Percentiles rank a stretch among this genome's conserved stretches.
phyloP scores from a whole-genome alignment of 176 grass and related monocot species.

The Zoysia pacifica region DNA sequence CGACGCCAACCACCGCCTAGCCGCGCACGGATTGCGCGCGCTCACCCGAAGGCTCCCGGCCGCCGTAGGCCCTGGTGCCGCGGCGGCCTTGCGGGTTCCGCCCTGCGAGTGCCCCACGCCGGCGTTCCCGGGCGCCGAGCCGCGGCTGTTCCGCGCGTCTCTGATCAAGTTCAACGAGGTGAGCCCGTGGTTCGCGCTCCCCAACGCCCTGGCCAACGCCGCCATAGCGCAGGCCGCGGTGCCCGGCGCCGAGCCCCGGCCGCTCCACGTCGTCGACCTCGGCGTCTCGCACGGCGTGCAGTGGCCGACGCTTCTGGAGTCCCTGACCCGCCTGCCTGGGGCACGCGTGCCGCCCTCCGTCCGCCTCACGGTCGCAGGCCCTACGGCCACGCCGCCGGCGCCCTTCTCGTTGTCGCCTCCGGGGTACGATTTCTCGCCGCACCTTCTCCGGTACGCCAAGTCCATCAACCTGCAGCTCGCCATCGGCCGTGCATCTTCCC shows the following conservation, averaged over 20 bases:
- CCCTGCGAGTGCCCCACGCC: slow-evolving; percentile 37
- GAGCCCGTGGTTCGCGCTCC: slow-evolving; percentile 92
- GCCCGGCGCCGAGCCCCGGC: background rate
- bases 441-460: slow-evolving; percentile 85
- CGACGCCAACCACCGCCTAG: slow-evolving; percentile 89
- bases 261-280: slow-evolving; percentile 81
- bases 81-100: slow-evolving; percentile 41
- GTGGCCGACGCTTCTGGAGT: slow-evolving; percentile 97
- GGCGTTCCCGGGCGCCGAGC: slow-evolving; percentile 53
- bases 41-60: slow-evolving; percentile 41
- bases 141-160: slow-evolving; percentile 67
- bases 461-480: slow-evolving; percentile 76
- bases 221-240: slow-evolving; percentile 52
- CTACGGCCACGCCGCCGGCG: background rate
- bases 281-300: slow-evolving; percentile 96
- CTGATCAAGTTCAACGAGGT: slow-evolving; percentile 94
- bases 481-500: slow-evolving; percentile 35
- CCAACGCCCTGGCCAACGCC: slow-evolving; percentile 87
- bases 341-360: slow-evolving; percentile 50
- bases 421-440: slow-evolving; percentile 74
- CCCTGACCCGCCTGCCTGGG: slow-evolving; percentile 58
- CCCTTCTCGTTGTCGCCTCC: slow-evolving; percentile 67
- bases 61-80: slow-evolving; percentile 15
- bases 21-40: slow-evolving; percentile 64
- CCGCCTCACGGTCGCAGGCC: slow-evolving; percentile 56